These are phyloP conservation scores for Iris pallida DNA, from an alignment of 116 monocot genomes.

Conservation along the genomic window DNA sequence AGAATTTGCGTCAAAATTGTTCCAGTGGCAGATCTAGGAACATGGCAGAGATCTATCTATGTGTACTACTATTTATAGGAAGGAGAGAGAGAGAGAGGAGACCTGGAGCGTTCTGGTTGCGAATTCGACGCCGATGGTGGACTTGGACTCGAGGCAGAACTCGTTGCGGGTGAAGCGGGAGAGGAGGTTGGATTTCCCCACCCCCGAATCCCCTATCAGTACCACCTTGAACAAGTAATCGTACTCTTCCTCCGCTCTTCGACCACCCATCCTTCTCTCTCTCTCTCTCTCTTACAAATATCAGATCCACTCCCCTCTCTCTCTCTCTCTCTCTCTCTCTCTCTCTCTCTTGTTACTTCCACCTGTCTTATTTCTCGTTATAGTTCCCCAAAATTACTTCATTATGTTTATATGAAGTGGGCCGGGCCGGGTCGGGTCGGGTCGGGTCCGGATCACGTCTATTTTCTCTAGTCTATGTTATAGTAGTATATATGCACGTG, in stretches of 20 bases:
- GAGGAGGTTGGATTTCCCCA: slow-evolving; percentile 44
- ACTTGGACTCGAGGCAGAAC: slow-evolving; percentile 55
- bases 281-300: background rate
- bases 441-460: too few species aligned
- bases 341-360: background rate
- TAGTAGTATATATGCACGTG: too few species aligned
- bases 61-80: too few species aligned
- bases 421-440: too few species aligned
- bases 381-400: too few species aligned
- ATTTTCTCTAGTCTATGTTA: too few species aligned
- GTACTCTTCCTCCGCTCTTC: slow-evolving; percentile 46
- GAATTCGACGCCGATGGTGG: slow-evolving; percentile 52
- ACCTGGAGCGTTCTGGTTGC: slow-evolving; percentile 47
- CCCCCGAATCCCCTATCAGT: slow-evolving; percentile 45
- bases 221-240: slow-evolving; percentile 53
- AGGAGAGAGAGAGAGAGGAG: background rate
- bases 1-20: too few species aligned
- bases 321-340: background rate
- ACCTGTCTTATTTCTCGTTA: too few species aligned
- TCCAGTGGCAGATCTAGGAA: too few species aligned
- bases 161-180: slow-evolving; percentile 55
- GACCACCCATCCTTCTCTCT: slow-evolving; percentile 4
- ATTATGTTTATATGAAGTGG: too few species aligned
- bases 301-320: background rate
- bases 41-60: too few species aligned